These are phyloP conservation scores for Ophiostoma pallidulum DNA, from an alignment of 2,329 filamentous ascomycete genomes.

Conservation along the genomic window DNA sequence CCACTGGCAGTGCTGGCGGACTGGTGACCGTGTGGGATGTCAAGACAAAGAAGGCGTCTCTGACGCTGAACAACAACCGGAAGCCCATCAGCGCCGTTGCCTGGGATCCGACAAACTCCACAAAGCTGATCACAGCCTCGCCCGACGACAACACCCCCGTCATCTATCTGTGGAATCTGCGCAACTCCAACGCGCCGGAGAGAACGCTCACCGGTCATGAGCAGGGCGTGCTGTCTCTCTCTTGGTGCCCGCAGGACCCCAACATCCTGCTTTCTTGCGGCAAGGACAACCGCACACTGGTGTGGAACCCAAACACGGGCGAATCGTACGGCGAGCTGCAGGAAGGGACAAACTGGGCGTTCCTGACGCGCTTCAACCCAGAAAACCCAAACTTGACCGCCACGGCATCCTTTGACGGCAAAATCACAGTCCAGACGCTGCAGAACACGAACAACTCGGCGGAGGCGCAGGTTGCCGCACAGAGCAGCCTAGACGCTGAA, in stretches of 20 bases:
- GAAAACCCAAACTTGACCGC: slow-evolving; percentile 86
- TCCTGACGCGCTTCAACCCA: slow-evolving; percentile 89
- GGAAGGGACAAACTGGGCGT: slow-evolving; percentile 98
- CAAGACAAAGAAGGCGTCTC: slow-evolving; percentile 92
- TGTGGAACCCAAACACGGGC: slow-evolving; percentile 93
- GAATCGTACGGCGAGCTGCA: slow-evolving; percentile 85
- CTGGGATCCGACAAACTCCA: slow-evolving; percentile 94
- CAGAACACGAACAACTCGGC: slow-evolving; percentile 81
- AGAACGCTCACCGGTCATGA: slow-evolving; percentile 84
- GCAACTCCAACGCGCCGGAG: slow-evolving; percentile 93
- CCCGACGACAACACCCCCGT: slow-evolving; percentile 81
- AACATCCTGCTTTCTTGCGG: slow-evolving; percentile 85
- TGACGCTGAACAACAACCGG: slow-evolving; percentile 90
- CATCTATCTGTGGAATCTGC: slow-evolving; percentile 87
- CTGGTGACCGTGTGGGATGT: slow-evolving; percentile 98
- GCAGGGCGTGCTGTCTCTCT: slow-evolving; percentile 83
- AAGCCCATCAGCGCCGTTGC: slow-evolving; percentile 93
- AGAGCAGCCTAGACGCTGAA: slow-evolving; percentile 71
- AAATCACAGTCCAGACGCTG: slow-evolving; percentile 85
- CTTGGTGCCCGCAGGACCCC: slow-evolving; percentile 89
- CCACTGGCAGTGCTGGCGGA: slow-evolving; percentile 83
- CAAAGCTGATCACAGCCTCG: slow-evolving; percentile 86
- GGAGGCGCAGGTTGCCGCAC: slow-evolving; percentile 51
- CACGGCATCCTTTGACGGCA: slow-evolving; percentile 94
- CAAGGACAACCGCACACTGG: slow-evolving; percentile 90